These are phyloP conservation scores for Aspergillus fischeri DNA, from an alignment of 2,329 filamentous ascomycete genomes.

Conservation along the genomic window DNA sequence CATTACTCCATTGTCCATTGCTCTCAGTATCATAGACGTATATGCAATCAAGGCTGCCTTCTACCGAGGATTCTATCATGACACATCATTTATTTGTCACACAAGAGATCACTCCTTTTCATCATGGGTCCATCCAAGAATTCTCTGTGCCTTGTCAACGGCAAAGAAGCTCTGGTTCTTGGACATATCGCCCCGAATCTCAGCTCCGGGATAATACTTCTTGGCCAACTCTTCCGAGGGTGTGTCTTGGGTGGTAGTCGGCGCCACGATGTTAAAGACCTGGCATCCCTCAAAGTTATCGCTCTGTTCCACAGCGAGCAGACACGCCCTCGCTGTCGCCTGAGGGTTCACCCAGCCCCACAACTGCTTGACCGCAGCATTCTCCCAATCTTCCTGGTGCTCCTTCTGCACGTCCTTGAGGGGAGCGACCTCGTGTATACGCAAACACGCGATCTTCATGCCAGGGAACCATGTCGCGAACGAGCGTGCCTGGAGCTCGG, in stretches of 20 bases:
- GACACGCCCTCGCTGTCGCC: conserved; percentile 34
- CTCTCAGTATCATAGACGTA: no score
- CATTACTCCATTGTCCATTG: no score
- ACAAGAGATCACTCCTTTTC: conserved; percentile 18
- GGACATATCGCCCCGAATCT: conserved; percentile 20
- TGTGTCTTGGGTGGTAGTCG: conserved; percentile 25
- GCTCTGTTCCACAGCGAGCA: conserved; percentile 30
- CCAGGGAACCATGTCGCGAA: conserved; percentile 37
- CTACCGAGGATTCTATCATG: no score
- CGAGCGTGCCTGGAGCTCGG: conserved; percentile 30
- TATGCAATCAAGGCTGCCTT: no score
- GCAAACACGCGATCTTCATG: conserved; percentile 35
- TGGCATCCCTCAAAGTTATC: conserved; percentile 30
- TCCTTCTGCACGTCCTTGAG: conserved; percentile 27
- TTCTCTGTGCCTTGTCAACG: conserved; percentile 8
- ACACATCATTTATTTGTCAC: background rate
- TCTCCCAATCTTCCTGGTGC: conserved; percentile 32
- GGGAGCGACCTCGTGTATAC: conserved; percentile 36
- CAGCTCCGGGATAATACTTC: conserved; percentile 22
- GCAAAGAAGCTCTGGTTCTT: conserved; percentile 22
- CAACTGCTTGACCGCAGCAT: conserved; percentile 31
- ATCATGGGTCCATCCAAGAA: conserved; percentile 27
- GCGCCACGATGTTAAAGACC: conserved; percentile 35
- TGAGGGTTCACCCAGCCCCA: conserved; percentile 36
- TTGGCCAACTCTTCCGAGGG: conserved; percentile 20